Percentiles rank a stretch among this genome's conserved stretches.
Conservation (phyloP, 805 yeast genomes). For the Candida ascalaphidarum region DNA sequence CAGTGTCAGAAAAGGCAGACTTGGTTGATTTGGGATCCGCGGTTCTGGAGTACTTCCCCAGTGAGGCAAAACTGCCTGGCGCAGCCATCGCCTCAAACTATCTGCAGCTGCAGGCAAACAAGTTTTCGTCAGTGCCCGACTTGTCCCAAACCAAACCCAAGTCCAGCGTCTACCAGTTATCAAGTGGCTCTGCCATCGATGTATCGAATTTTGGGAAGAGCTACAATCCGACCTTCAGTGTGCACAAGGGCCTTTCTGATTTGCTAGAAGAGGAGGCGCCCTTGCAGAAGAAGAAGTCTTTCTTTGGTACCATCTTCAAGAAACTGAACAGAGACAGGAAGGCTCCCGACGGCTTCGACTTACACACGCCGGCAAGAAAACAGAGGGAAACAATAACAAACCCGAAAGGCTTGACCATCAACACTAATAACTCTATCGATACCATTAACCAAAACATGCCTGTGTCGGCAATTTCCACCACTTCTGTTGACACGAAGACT, state of each 20-base stretch:
- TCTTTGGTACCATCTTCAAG: slow-evolving; percentile 1
- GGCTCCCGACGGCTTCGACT: no score
- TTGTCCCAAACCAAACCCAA: slow-evolving; percentile 2
- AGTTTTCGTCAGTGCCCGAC: slow-evolving; percentile 8
- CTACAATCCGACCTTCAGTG: slow-evolving; percentile 28
- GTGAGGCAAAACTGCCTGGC: no score
- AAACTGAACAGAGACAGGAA: neutral
- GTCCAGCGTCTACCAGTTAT: slow-evolving; percentile 5
- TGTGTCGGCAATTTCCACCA: no score
- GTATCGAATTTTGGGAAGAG: slow-evolving; percentile 30
- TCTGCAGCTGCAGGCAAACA: no score
- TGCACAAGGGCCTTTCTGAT: slow-evolving; percentile 7
- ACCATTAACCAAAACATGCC: slow-evolving; percentile 4
- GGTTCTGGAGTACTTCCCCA: no score
- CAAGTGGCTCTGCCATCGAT: slow-evolving; percentile 29
- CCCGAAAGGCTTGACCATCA: no score
- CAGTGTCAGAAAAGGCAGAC: no score
- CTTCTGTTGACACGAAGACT: no score
- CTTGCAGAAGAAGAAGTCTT: slow-evolving; percentile 1
- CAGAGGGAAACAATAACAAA: neutral
- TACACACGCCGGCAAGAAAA: neutral
- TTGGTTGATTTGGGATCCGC: no score
- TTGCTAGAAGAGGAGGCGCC: slow-evolving; percentile 2
- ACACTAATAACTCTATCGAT: slow-evolving; percentile 2
- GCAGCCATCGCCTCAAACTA: no score